Percentiles rank a stretch among this genome's conserved stretches.
Conservation (phyloP, 2,329 filamentous ascomycete genomes). For the Fusarium tuaranense region DNA sequence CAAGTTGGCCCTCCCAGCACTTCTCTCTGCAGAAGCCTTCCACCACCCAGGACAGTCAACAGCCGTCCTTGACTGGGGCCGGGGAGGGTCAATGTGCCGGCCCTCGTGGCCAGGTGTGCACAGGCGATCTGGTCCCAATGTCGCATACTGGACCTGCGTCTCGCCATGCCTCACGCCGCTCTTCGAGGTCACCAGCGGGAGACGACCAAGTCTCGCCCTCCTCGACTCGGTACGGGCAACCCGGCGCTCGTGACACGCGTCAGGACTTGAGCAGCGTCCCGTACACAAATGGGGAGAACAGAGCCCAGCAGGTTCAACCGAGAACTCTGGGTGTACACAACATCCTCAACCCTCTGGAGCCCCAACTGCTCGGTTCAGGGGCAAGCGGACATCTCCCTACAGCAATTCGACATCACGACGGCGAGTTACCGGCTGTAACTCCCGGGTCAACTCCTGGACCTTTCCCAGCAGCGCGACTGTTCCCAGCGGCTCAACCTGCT, state of each 20-base stretch:
- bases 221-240: conserved; percentile 36
- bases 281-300: conserved; percentile 38
- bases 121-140: conserved; percentile 73
- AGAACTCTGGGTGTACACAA: conserved; percentile 52
- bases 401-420: conserved; percentile 34
- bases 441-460: conserved; percentile 35
- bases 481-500: conserved; percentile 44
- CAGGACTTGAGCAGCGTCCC: conserved; percentile 38
- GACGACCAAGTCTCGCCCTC: conserved; percentile 46
- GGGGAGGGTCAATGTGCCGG: conserved; percentile 67
- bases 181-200: conserved; percentile 58
- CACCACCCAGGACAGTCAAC: conserved; percentile 38
- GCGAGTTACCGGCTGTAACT: conserved; percentile 29
- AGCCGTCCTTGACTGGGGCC: conserved; percentile 33
- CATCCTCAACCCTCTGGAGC: conserved; percentile 53
- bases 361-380: conserved; percentile 36
- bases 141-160: conserved; percentile 70
- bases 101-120: conserved; percentile 61
- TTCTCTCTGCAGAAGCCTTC: conserved; percentile 35
- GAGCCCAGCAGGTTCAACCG: conserved; percentile 40
- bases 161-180: conserved; percentile 65
- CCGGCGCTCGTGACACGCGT: conserved; percentile 38
- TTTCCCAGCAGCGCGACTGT: conserved; percentile 39
- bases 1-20: conserved; percentile 45
- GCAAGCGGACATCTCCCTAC: conserved; percentile 20